Base-by-base conservation (phyloP, 1,284 basidiomycete species). In the Malassezia furfur region DNA sequence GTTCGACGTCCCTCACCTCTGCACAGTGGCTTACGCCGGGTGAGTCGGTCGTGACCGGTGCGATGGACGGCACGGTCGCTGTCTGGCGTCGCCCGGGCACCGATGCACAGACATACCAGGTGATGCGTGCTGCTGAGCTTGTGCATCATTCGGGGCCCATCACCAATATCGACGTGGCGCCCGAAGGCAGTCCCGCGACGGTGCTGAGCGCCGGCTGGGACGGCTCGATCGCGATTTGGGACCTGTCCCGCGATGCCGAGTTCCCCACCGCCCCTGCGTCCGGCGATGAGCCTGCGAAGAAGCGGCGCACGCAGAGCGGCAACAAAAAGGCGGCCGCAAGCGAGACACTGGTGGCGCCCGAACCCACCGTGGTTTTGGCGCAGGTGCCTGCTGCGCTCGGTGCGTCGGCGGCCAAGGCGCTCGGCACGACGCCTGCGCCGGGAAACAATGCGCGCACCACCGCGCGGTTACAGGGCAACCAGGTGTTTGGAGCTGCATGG, bases 31-130 rank as follows among this genome's bases (percentile, higher is more conserved):
- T 90, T 0, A 1, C 31, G 22, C 11, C 17, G 35, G 28, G 28
- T 5, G 46, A n/a, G 19, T 30, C 53, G 63, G 56, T 86, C 37
- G 76, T 91, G 34, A 88, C 85, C 0, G 90, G 83, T 35, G 83
- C 86, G 1, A 89, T 91, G 44, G 91, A 96, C 74, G 82, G 88
- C 37, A 84, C 85, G 9, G 68, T 75, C 5, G 66, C 73, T 15
- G 59, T 76, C 25, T 68, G 62, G 63, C 64, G 35, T 19, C 41
- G 61, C 32, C 58, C 52, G 0, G 54, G 47, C 3, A 14, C 32
- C 19, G 34, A 34, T 8, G 37, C 31, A 38, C 17, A 31, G 15
- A 28, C 9, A 48, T 44, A 17, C 46, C 60, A 58, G 22, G 50
- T 56, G 41, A 19, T 36, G 6, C 17, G 50, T 32, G 34, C 61